phyloP scores from a whole-genome alignment of 148 eudicot genomes.

The Diospyros kaki region DNA sequence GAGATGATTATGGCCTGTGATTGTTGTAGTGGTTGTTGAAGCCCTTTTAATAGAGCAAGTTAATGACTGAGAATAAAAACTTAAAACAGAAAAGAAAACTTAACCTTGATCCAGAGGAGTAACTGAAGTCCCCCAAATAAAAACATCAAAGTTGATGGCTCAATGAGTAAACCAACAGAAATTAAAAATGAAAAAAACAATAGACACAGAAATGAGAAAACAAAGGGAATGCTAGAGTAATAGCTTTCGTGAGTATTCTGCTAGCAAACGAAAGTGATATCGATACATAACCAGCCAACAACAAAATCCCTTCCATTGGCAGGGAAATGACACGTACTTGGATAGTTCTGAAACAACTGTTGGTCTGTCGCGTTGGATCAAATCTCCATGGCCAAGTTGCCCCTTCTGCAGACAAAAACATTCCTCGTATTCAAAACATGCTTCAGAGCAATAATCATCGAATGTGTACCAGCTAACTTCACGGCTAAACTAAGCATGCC shows the following conservation, averaged over 20 bases:
- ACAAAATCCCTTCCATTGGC: background rate
- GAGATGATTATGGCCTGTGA: no score
- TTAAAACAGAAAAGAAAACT: no score
- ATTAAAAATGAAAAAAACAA: background rate
- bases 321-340: conserved; percentile 40
- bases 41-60: no score
- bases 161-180: no score
- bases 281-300: background rate
- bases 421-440: background rate
- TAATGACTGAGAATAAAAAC: no score
- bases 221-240: background rate
- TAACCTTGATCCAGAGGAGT: no score
- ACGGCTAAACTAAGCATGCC: conserved; percentile 33
- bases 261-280: background rate
- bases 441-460: background rate
- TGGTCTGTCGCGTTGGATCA: conserved; percentile 82
- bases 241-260: background rate
- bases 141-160: no score
- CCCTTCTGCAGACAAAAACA: conserved; percentile 59
- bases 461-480: background rate
- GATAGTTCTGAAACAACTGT: conserved; percentile 82
- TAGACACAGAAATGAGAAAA: background rate
- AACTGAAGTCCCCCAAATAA: no score
- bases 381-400: conserved; percentile 97
- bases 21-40: no score